A percentile compares a stretch with the other conserved stretches of the same genome.
Conservation (phyloP, 2,329 filamentous ascomycete genomes). For the Helotiales sp. region DNA sequence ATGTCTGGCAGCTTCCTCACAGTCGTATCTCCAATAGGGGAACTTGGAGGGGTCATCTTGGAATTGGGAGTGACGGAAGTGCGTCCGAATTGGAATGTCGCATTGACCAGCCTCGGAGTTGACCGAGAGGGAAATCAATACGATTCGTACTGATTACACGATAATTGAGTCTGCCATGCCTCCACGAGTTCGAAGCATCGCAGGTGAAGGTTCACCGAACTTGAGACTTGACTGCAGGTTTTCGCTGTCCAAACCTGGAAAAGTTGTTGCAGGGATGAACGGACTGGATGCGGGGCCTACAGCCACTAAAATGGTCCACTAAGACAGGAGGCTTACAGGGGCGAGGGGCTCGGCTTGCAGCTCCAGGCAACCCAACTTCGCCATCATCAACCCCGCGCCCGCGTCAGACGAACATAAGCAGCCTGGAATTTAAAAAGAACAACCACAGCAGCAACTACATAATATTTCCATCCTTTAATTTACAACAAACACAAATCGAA, state of each 20-base stretch:
- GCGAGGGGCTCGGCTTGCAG: neutral
- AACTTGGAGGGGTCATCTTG: slow-evolving; percentile 11
- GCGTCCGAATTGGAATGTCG: too few species aligned
- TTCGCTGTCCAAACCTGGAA: slow-evolving; percentile 2
- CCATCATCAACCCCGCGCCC: slow-evolving; percentile 9
- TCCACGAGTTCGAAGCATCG: neutral
- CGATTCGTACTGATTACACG: neutral
- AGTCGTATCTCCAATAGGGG: slow-evolving; percentile 4
- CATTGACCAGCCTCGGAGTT: too few species aligned
- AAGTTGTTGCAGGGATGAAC: slow-evolving; percentile 1
- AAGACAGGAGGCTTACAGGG: neutral
- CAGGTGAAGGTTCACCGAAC: neutral
- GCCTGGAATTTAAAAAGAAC: too few species aligned
- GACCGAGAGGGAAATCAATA: too few species aligned
- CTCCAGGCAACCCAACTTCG: slow-evolving; percentile 7
- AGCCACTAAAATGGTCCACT: neutral
- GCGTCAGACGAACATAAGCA: too few species aligned
- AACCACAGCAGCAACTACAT: neutral
- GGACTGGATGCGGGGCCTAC: neutral
- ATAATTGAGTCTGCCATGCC: neutral
- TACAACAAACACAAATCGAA: too few species aligned
- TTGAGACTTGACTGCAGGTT: neutral
- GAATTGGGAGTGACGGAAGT: neutral
- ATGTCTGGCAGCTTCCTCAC: slow-evolving; percentile 49
- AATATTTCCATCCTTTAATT: too few species aligned